Evolutionary conservation across 768 basidiomycete species (phyloP), one percentile per base, ranked within the genome.

Genomic region (Lactarius sanguifluus): DNA sequence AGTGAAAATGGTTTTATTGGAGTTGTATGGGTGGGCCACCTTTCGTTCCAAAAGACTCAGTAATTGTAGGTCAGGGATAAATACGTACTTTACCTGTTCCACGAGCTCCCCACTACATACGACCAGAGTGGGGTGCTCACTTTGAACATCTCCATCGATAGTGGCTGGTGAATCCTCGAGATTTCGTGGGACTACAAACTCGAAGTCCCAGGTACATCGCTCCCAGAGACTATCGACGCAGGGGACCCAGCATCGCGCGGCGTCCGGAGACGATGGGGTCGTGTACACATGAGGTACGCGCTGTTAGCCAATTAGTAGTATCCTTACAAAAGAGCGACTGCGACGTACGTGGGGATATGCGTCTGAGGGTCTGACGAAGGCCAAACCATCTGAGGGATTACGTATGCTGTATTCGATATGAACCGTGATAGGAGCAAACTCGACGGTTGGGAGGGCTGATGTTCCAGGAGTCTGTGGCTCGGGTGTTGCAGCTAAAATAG

Each of bases 231-330:
- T 92, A 76, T 99, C 97, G 23, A 98, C 77, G 72, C 97, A 99
- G 16, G 97, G 97, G n/a, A 98, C 89, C 97, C 97, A 99, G 72
- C 93, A 95, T 73, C 97, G 83, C n/a, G 96, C 95, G 20, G 93
- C 84, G 73, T 96, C 93, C 7, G 94, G 88, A 9, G 89, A 89
- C 0, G 92, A 90, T 1, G 94, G 89, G 5, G 88, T 90, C 3
- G 95, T 94, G 73, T 90, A 98, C 55, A 90, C 89, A 78, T 98
- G 97, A 57, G 96, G 96, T 67, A 95, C 87, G 69, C 92, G 90
- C 93, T 96, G 65, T 9, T 9, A 57, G 16, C 47, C 34, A n/a
- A 57, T 60, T 64, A 71, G 28, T 59, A 58, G 45, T 10, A 1
- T 23, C 6, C 13, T 8, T 67, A 13, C 34, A 36, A 30, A 64